A percentile compares a stretch with the other conserved stretches of the same genome.
phyloP scores from a whole-genome alignment of 1,139 yeast genomes.

The Magnusiomyces ingens region DNA sequence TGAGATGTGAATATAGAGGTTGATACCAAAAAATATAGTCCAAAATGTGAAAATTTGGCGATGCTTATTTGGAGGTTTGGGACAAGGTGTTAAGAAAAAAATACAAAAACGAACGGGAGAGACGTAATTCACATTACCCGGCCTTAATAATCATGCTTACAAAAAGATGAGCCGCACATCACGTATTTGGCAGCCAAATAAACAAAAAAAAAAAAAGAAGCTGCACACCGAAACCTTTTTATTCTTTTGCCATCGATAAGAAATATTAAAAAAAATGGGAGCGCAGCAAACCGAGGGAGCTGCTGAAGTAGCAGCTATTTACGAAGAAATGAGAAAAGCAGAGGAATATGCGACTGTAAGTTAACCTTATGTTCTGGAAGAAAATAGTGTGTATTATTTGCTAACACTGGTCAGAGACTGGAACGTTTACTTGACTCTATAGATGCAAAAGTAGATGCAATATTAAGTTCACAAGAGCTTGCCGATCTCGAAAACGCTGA shows the following conservation, averaged over 20 bases:
- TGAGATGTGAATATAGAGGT: slow-evolving; percentile 10
- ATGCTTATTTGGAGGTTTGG: background rate
- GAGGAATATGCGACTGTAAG: background rate
- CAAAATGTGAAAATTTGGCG: background rate
- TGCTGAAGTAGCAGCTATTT: slow-evolving; percentile 6
- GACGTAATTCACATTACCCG: background rate
- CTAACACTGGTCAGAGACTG: slow-evolving; percentile 29
- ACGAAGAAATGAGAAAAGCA: slow-evolving; percentile 3
- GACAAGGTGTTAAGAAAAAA: background rate
- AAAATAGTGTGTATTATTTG: no score
- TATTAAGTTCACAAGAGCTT: slow-evolving; percentile 31
- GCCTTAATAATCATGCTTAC: background rate
- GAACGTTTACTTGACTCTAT: slow-evolving; percentile 51
- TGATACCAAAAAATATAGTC: background rate
- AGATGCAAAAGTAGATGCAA: slow-evolving; percentile 48
- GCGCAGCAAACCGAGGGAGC: background rate
- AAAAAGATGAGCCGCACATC: background rate
- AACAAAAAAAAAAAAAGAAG: background rate
- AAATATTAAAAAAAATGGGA: background rate
- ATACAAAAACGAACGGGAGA: background rate
- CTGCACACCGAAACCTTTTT: background rate
- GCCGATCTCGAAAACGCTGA: slow-evolving; percentile 23
- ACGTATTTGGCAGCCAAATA: background rate
- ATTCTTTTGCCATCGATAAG: background rate
- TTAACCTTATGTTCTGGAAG: no score